Percentiles rank a stretch among this genome's conserved stretches.
phyloP scores from a whole-genome alignment of 352 stramenopile genomes.

The Globisporangium carolinianum region DNA sequence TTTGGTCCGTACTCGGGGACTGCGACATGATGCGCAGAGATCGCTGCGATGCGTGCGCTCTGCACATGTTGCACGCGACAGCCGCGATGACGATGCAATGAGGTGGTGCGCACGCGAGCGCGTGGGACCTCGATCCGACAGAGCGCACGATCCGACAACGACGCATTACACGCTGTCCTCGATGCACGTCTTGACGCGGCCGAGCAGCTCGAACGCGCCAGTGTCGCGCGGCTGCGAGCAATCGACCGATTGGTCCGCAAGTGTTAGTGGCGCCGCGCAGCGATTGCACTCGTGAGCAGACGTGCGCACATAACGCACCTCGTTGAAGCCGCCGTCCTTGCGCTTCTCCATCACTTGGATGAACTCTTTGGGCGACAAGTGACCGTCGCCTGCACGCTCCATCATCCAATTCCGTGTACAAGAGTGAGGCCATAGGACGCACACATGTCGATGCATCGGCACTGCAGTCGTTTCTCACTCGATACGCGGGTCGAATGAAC shows the following conservation, averaged over 20 bases:
- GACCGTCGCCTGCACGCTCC: constrained; percentile 41
- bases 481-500: background rate
- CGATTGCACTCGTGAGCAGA: no score
- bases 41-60: background rate
- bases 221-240: constrained; percentile 60
- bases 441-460: no score
- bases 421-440: no score
- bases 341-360: constrained; percentile 84
- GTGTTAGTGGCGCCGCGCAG: background rate
- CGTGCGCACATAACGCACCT: constrained; percentile 28
- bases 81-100: no score
- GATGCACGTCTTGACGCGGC: constrained; percentile 60
- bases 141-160: no score
- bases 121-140: no score
- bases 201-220: constrained; percentile 61
- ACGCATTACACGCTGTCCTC: constrained; percentile 19
- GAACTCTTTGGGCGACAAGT: constrained; percentile 77
- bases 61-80: no score
- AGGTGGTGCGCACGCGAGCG: no score
- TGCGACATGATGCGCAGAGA: constrained; percentile 12
- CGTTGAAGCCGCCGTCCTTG: constrained; percentile 75
- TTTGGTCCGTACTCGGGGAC: constrained; percentile 70
- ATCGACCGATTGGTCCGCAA: background rate
- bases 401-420: no score
- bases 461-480: no score